These are phyloP conservation scores for Breynia disticha DNA, from an alignment of 441 rosid genomes.

Conservation along the genomic window DNA sequence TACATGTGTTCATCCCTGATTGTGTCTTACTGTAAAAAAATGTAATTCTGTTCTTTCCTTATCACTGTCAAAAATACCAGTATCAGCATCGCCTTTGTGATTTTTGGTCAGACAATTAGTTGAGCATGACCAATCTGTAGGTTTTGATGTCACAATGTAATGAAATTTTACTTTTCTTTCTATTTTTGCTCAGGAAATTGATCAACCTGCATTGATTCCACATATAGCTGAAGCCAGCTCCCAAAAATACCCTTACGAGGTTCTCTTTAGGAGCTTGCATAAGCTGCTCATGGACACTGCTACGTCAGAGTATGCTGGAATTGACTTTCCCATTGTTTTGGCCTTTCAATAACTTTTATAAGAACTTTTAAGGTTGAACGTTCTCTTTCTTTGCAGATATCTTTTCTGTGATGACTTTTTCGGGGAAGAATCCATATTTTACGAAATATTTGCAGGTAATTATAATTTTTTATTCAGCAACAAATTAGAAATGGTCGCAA, in stretches of 20 bases:
- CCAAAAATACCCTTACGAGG: conserved; percentile 92
- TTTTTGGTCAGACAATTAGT: no score
- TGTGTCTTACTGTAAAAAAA: no score
- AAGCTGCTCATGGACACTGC: conserved; percentile 99
- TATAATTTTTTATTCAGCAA: neutral
- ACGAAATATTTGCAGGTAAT: conserved; percentile 85
- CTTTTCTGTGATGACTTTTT: conserved; percentile 97
- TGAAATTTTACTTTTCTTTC: conserved; percentile 12
- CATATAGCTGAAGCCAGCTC: conserved; percentile 99
- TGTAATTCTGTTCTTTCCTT: no score
- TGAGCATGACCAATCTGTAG: no score
- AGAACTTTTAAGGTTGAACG: conserved; percentile 3
- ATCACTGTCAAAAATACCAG: no score
- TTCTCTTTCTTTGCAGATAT: conserved; percentile 44
- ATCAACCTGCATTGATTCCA: conserved; percentile 97
- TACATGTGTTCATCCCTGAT: no score
- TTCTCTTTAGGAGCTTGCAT: conserved; percentile 94
- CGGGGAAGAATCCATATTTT: conserved; percentile 85
- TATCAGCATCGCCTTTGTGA: no score
- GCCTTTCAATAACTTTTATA: conserved; percentile 1
- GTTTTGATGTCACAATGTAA: no score
- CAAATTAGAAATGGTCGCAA: neutral
- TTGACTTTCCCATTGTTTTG: conserved; percentile 22
- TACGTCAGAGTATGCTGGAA: conserved; percentile 79
- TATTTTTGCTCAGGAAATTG: conserved; percentile 64